These are phyloP conservation scores for Spencermartinsiella ligniputridi DNA, from an alignment of 1,139 yeast genomes.

Conservation along the genomic window DNA sequence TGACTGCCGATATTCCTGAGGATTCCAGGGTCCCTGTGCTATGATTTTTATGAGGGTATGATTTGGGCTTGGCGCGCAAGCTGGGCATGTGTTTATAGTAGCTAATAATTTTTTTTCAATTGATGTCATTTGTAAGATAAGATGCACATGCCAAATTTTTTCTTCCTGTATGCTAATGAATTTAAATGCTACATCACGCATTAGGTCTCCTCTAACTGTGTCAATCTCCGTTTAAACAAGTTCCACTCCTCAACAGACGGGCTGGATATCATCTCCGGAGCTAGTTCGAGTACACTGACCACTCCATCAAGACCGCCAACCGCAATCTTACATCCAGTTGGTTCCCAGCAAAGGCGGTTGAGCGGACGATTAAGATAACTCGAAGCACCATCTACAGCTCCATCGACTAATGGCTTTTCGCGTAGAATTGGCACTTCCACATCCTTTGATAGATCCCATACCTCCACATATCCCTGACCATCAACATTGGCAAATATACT, in stretches of 20 bases:
- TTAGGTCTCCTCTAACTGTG: neutral
- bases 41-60: too few species aligned
- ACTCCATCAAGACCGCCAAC: slow-evolving; percentile 37
- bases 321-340: slow-evolving; percentile 28
- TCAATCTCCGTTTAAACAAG: slow-evolving; percentile 12
- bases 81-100: neutral
- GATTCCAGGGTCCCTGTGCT: neutral
- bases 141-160: too few species aligned
- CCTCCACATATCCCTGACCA: slow-evolving; percentile 43
- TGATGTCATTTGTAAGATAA: too few species aligned
- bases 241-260: slow-evolving; percentile 23
- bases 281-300: slow-evolving; percentile 32
- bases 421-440: slow-evolving; percentile 40
- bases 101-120: too few species aligned
- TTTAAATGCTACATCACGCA: too few species aligned
- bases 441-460: slow-evolving; percentile 50
- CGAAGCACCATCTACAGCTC: slow-evolving; percentile 3
- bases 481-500: slow-evolving; percentile 50
- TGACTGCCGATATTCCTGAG: neutral
- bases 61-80: slow-evolving; percentile 8
- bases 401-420: slow-evolving; percentile 18
- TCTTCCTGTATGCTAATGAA: too few species aligned
- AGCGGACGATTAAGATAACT: slow-evolving; percentile 21
- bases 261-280: slow-evolving; percentile 16
- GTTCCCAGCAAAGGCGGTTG: slow-evolving; percentile 31